phyloP scores from a whole-genome alignment of 192 early-diverging fungal species.

The Oehlia diaphana region DNA sequence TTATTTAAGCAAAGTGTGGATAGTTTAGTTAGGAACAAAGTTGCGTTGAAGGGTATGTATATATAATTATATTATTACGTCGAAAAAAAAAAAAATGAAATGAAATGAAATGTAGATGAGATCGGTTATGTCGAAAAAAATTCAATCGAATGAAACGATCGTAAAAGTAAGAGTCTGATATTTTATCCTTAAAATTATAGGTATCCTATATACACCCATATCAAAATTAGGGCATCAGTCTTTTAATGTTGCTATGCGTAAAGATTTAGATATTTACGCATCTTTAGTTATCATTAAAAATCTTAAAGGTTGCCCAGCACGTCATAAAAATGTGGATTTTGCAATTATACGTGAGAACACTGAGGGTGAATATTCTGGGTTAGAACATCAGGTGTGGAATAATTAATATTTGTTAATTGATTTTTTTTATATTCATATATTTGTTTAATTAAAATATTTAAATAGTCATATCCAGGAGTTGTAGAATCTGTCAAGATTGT shows the following conservation, averaged over 20 bases:
- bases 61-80: no score
- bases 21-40: conserved; percentile 92
- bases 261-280: conserved; percentile 98
- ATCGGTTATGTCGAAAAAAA: no score
- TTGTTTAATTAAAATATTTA: not conserved
- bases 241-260: conserved; percentile 96
- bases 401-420: conserved; percentile 7
- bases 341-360: conserved; percentile 99
- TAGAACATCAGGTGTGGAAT: conserved; percentile 82
- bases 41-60: conserved; percentile 87
- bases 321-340: conserved; percentile 95
- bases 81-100: no score
- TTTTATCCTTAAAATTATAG: not conserved
- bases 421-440: conserved; percentile 3
- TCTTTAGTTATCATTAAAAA: conserved; percentile 91
- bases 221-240: conserved; percentile 85
- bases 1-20: conserved; percentile 89
- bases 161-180: no score
- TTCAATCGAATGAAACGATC: no score
- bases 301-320: conserved; percentile 80
- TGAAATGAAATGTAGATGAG: no score
- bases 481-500: conserved; percentile 99
- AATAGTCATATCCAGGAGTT: conserved; percentile 91
- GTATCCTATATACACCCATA: conserved; percentile 83
- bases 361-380: conserved; percentile 99